Evolutionary conservation across 495 filamentous ascomycete species (phyloP).

Genomic region (Physcia stellaris): DNA sequence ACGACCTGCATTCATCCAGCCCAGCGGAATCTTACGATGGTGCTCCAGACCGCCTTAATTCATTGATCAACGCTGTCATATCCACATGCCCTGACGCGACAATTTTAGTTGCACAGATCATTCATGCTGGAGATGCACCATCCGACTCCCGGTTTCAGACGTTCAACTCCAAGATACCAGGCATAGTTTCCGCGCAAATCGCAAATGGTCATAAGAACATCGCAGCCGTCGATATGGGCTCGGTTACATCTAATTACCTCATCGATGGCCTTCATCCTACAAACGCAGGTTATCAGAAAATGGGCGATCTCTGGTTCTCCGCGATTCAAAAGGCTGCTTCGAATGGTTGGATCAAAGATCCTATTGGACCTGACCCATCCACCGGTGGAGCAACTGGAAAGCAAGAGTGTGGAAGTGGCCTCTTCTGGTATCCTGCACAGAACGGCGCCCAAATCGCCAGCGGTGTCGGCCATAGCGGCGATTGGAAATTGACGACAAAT

Average conservation of each 20-base stretch:
- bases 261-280: constrained; percentile 26
- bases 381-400: no score
- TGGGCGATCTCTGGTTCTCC: constrained; percentile 30
- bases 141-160: constrained; percentile 17
- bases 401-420: not conserved
- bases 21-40: not conserved
- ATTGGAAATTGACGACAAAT: not conserved
- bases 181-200: constrained; percentile 14
- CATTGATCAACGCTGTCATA: constrained; percentile 21
- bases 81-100: constrained; percentile 21
- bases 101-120: constrained; percentile 24
- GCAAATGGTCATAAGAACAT: constrained; percentile 13
- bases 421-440: not conserved
- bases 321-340: constrained; percentile 22
- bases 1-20: constrained; percentile 6
- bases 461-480: constrained; percentile 2
- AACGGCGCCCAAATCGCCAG: not conserved
- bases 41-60: constrained; percentile 18
- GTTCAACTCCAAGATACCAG: constrained; percentile 17
- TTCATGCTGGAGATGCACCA: constrained; percentile 15
- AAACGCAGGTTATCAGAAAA: constrained; percentile 30
- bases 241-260: constrained; percentile 14
- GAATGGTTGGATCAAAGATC: constrained; percentile 23
- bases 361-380: constrained; percentile 7
- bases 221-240: constrained; percentile 20